Evolutionary conservation across 495 filamentous ascomycete genomes (phyloP), one percentile per base, ranked within the genome.

Genomic region (Polyplosphaeria fusca): DNA sequence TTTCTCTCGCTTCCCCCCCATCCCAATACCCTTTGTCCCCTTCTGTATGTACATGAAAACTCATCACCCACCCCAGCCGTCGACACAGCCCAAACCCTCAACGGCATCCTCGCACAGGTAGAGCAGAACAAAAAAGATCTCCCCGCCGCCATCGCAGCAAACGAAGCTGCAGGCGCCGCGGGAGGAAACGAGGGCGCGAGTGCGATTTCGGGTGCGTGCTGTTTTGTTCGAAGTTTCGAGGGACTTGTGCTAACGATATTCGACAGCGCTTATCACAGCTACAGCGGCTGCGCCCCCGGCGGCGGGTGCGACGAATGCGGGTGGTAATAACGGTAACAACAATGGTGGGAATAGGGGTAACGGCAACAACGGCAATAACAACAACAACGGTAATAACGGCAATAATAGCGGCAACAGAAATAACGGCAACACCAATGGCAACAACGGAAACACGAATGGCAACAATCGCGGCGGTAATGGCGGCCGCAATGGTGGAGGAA

Each of bases 21-120:
- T 42, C 22, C 28, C n/a, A n/a, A n/a, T n/a, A n/a, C n/a, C n/a
- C n/a, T n/a, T n/a, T n/a, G n/a, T n/a, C n/a, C n/a, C n/a, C n/a
- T n/a, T n/a, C n/a, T n/a, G n/a, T n/a, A n/a, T n/a, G n/a, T n/a
- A n/a, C n/a, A n/a, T n/a, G n/a, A n/a, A n/a, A n/a, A n/a, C n/a
- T n/a, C n/a, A n/a, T 47, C 28, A 56, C 32, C 12, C 23, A 3
- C 49, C 37, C 14, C 37, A 56, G 52, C 30, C 19, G 52, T 56
- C 22, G 52, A 56, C 35, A 56, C 52, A 25, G 52, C 52, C 28
- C 52, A 56, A 48, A 56, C 52, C 19, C 52, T 56, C 2, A 11
- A 7, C 9, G 52, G 52, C n/a, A 28, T 56, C 20, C n/a, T 38
- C 1, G 52, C 52, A 14, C 52, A 56, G 32, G 43, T 56, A 13